Percentiles rank a stretch among this genome's conserved stretches.
phyloP scores from a whole-genome alignment of 768 basidiomycete species.

The Gautieria morchelliformis region DNA sequence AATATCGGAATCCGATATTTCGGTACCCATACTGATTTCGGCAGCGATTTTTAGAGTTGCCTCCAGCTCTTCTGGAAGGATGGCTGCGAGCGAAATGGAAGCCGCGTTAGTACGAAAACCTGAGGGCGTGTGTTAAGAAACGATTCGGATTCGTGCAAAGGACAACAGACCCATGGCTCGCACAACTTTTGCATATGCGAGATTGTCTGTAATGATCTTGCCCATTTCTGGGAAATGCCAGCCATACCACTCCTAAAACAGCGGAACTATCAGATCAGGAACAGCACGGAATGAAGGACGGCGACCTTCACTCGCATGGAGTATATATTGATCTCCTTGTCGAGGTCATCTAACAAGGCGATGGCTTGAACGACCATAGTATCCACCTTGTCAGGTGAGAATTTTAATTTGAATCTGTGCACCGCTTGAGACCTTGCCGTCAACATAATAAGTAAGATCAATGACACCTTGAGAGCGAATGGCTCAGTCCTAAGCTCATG shows the following conservation, averaged over 20 bases:
- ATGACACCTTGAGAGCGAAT: conserved; percentile 84
- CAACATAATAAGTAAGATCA: neutral
- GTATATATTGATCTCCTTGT: conserved; percentile 99
- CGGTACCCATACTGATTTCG: conserved; percentile 98
- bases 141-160: neutral
- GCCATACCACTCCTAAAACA: conserved; percentile 95
- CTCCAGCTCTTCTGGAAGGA: conserved; percentile 97
- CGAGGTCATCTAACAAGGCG: conserved; percentile 92
- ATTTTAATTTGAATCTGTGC: conserved; percentile 95
- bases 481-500: conserved; percentile 95
- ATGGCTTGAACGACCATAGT: conserved; percentile 99
- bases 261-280: neutral
- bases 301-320: conserved; percentile 96
- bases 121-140: conserved; percentile 19
- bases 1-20: conserved; percentile 95
- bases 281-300: neutral
- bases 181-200: conserved; percentile 93
- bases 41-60: conserved; percentile 90
- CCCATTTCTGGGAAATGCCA: conserved; percentile 99
- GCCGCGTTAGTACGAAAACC: conserved; percentile 93
- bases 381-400: conserved; percentile 99
- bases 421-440: neutral
- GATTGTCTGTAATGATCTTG: conserved; percentile 95
- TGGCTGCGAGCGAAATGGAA: conserved; percentile 73
- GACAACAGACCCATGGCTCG: conserved; percentile 71